Evolutionary conservation across 345 rosid species (phyloP).

Genomic region (Lepidium sativum): DNA sequence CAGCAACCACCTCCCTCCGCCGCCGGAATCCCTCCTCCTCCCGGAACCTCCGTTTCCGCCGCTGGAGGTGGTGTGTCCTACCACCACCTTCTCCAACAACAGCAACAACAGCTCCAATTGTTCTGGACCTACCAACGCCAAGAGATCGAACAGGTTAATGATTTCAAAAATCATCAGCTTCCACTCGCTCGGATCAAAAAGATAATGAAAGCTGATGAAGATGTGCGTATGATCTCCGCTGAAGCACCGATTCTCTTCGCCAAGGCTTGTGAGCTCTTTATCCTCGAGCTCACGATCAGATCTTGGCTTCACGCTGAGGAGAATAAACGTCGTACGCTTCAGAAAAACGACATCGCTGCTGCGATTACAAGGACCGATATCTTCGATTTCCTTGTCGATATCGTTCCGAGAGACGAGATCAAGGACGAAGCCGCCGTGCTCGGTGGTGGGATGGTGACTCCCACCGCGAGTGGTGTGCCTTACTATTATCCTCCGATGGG

Average conservation of each 20-base stretch:
- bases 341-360: conserved; percentile 91
- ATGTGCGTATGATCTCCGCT: conserved; percentile 97
- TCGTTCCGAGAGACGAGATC: conserved; percentile 83
- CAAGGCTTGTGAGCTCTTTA: conserved; percentile 94
- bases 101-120: conserved; percentile 83
- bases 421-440: conserved; percentile 60
- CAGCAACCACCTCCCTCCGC: conserved; percentile 50
- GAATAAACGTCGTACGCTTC: conserved; percentile 84
- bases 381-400: conserved; percentile 85
- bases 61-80: conserved; percentile 41
- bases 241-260: conserved; percentile 91
- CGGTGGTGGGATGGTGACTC: conserved; percentile 48
- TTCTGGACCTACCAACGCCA: conserved; percentile 88
- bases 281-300: conserved; percentile 84
- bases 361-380: conserved; percentile 88
- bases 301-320: conserved; percentile 99
- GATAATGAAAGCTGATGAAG: conserved; percentile 98
- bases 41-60: conserved; percentile 18
- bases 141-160: conserved; percentile 87
- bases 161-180: conserved; percentile 95
- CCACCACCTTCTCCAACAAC: conserved; percentile 86
- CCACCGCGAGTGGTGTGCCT: conserved; percentile 76
- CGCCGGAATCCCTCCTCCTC: conserved; percentile 27
- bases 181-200: conserved; percentile 94
- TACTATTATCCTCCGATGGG: conserved; percentile 86